Conservation (phyloP, 371 early-diverging fungal genomes). For the Zancudomyces culisetae region DNA sequence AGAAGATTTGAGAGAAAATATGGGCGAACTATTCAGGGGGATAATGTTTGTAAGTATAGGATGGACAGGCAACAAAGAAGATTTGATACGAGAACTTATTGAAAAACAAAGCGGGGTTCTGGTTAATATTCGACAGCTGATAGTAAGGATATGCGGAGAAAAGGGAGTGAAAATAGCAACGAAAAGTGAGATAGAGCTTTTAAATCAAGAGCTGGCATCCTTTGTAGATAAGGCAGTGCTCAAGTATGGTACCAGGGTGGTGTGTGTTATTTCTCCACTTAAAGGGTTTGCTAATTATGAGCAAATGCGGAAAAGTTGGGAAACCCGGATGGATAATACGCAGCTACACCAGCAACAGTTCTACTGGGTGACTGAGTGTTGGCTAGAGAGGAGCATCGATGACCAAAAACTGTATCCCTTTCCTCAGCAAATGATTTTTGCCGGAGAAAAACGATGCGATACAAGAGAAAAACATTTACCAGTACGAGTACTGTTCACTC, state of each 20-base stretch:
- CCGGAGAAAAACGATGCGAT: no score
- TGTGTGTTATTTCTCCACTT: neutral
- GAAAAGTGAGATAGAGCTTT: neutral
- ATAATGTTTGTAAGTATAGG: constrained; percentile 1
- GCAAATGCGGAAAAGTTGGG: neutral
- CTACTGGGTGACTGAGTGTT: constrained; percentile 22
- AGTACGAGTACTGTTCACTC: constrained; percentile 16
- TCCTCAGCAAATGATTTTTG: no score
- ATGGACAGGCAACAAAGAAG: neutral
- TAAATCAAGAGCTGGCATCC: neutral
- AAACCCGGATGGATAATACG: neutral
- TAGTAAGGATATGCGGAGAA: neutral
- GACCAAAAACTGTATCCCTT: neutral
- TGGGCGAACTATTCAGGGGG: constrained; percentile 1
- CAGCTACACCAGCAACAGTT: neutral
- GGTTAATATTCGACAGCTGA: neutral
- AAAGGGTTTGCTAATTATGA: neutral
- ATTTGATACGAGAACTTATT: neutral
- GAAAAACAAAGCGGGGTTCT: constrained; percentile 2
- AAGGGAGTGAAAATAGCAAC: neutral
- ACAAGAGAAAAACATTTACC: neutral
- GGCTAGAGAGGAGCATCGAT: constrained; percentile 21
- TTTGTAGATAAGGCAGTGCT: neutral
- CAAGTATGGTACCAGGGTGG: neutral
- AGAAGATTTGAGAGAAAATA: constrained; percentile 3